Evolutionary conservation across 2,329 filamentous ascomycete genomes (phyloP).

Genomic region (Neocatenulostroma microsporum): DNA sequence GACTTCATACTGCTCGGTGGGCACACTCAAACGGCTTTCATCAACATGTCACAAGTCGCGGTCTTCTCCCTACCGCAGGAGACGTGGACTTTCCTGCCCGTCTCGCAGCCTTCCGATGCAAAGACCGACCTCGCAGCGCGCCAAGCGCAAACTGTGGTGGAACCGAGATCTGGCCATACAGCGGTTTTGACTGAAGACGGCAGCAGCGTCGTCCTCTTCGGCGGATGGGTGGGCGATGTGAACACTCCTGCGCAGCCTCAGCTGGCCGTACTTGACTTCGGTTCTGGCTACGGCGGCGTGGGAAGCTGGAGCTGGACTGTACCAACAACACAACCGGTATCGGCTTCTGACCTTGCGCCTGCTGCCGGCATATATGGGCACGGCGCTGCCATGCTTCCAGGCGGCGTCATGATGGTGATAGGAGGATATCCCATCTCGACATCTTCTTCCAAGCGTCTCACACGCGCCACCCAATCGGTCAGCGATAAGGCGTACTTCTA

Average conservation of each 20-base stretch:
- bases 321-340: conserved; percentile 48
- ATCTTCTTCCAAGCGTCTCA: conserved; percentile 26
- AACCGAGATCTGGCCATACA: conserved; percentile 83
- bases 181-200: conserved; percentile 75
- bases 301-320: conserved; percentile 63
- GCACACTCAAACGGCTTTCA: conserved; percentile 73
- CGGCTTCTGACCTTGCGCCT: conserved; percentile 34
- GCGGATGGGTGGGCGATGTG: conserved; percentile 86
- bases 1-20: conserved; percentile 78
- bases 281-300: conserved; percentile 58
- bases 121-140: conserved; percentile 52
- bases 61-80: conserved; percentile 81
- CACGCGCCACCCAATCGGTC: conserved; percentile 29
- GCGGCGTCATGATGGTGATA: conserved; percentile 53
- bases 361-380: conserved; percentile 53
- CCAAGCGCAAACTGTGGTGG: conserved; percentile 44
- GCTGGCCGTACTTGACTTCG: conserved; percentile 67
- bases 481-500: conserved; percentile 49
- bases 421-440: conserved; percentile 50
- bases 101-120: conserved; percentile 41
- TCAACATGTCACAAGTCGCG: conserved; percentile 89
- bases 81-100: conserved; percentile 72
- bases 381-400: conserved; percentile 54
- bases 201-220: conserved; percentile 66
- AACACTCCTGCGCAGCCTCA: conserved; percentile 71